Conservation (phyloP, 2,329 filamentous ascomycete species). For the Cladobotryum protrusum region DNA sequence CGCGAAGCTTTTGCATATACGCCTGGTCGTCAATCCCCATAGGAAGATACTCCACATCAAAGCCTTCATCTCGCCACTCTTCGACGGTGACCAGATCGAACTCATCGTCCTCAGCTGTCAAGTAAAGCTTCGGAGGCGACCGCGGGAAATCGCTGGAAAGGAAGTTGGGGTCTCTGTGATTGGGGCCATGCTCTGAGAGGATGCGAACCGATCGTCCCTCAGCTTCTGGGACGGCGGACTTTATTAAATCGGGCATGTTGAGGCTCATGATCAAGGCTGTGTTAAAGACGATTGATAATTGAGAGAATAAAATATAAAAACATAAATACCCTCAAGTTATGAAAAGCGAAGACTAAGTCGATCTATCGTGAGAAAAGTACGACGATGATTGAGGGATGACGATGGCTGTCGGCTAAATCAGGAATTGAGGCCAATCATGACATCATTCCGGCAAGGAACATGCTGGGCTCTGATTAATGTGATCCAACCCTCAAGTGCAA, state of each 20-base stretch:
- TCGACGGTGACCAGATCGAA: conserved; percentile 33
- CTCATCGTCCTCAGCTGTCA: conserved; percentile 36
- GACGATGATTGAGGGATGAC: too few relatives aligned
- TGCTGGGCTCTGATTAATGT: too few relatives aligned
- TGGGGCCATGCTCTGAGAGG: conserved; percentile 26
- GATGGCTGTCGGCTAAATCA: too few relatives aligned
- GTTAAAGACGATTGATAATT: neutral
- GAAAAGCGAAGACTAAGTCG: too few relatives aligned
- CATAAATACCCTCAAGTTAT: too few relatives aligned
- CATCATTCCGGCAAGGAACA: too few relatives aligned
- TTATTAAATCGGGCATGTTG: conserved; percentile 24
- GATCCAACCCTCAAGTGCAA: too few relatives aligned
- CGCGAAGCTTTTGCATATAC: conserved; percentile 29
- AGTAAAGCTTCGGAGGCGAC: conserved; percentile 32
- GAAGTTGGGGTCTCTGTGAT: conserved; percentile 36
- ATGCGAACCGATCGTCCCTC: conserved; percentile 26
- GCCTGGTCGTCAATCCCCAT: conserved; percentile 30
- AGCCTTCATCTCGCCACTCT: conserved; percentile 38
- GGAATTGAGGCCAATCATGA: too few relatives aligned
- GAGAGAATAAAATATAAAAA: neutral
- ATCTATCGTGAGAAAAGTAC: too few relatives aligned
- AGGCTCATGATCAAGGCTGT: conserved; percentile 18
- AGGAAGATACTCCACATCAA: conserved; percentile 36
- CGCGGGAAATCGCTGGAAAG: conserved; percentile 35
- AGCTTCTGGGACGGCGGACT: conserved; percentile 24